Conservation (phyloP, 345 rosid genomes). For the Eucalyptus marginata region DNA sequence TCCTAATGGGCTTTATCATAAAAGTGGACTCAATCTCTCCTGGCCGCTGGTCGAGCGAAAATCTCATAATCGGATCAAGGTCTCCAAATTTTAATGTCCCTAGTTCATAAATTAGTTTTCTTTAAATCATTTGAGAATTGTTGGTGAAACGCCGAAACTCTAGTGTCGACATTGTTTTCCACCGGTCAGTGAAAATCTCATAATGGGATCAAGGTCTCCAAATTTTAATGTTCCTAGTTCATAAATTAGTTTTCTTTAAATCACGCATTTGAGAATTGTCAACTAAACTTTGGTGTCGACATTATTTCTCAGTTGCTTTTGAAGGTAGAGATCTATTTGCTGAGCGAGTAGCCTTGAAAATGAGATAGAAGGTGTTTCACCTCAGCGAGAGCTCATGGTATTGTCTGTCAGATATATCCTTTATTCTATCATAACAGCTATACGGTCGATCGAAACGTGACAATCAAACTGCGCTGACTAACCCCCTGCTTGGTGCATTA, state of each 20-base stretch:
- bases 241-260: too few relatives aligned
- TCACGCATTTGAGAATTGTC: too few relatives aligned
- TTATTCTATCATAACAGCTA: accelerated
- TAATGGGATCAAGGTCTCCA: too few relatives aligned
- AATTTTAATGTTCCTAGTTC: too few relatives aligned
- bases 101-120: neutral
- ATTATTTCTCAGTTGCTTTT: neutral
- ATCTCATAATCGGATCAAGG: neutral
- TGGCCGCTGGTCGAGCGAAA: accelerated
- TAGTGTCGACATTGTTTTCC: neutral
- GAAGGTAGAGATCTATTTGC: neutral
- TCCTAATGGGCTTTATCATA: neutral
- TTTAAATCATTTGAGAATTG: neutral
- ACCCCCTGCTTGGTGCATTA: accelerated
- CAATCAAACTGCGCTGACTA: accelerated
- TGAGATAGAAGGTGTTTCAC: neutral
- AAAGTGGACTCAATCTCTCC: neutral
- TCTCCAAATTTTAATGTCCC: neutral
- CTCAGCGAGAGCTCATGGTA: neutral
- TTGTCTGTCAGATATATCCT: accelerated
- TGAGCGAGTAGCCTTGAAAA: neutral
- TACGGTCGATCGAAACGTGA: accelerated
- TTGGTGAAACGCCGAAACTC: accelerated
- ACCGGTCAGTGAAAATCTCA: too few relatives aligned
- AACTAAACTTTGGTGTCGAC: neutral